These are phyloP conservation scores for Kluyveromyces starmeri DNA, from an alignment of 805 yeast species.

Conservation along the genomic window DNA sequence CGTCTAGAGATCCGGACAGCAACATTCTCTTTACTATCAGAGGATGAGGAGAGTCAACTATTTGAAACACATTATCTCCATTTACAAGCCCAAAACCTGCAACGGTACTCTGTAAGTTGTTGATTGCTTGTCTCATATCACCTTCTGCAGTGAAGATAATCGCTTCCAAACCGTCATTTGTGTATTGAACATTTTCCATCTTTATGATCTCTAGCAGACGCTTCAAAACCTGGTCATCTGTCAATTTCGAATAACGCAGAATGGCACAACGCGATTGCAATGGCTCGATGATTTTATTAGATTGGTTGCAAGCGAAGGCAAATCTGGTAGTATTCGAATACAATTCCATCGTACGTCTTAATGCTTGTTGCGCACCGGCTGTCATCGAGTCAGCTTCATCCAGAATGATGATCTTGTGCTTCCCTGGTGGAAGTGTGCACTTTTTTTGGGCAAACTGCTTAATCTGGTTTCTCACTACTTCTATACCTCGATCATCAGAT, in stretches of 20 bases:
- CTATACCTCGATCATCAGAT: slow-evolving; percentile 95
- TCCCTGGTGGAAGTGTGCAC: slow-evolving; percentile 75
- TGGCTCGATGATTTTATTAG: slow-evolving; percentile 92
- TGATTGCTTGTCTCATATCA: slow-evolving; percentile 97
- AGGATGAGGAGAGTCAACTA: slow-evolving; percentile 96
- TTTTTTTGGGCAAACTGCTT: slow-evolving; percentile 95
- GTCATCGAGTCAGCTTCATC: slow-evolving; percentile 98
- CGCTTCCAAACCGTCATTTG: slow-evolving; percentile 89
- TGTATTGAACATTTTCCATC: slow-evolving; percentile 62
- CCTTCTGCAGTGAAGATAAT: slow-evolving; percentile 94
- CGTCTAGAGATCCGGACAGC: slow-evolving; percentile 49
- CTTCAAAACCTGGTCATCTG: slow-evolving; percentile 77
- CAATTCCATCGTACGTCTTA: slow-evolving; percentile 90
- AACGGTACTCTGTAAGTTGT: slow-evolving; percentile 86
- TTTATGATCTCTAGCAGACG: slow-evolving; percentile 65
- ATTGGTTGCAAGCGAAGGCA: slow-evolving; percentile 97
- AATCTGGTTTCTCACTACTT: slow-evolving; percentile 87
- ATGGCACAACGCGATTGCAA: slow-evolving; percentile 95
- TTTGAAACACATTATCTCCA: slow-evolving; percentile 85
- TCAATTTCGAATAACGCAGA: slow-evolving; percentile 68
- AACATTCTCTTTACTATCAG: slow-evolving; percentile 67
- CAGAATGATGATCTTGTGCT: slow-evolving; percentile 85
- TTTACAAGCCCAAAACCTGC: slow-evolving; percentile 91
- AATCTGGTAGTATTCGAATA: slow-evolving; percentile 93
- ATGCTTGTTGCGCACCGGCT: slow-evolving; percentile 92